Evolutionary conservation across 805 yeast species (phyloP), one percentile per base, ranked within the genome.

Genomic region (Lipomyces kockii): DNA sequence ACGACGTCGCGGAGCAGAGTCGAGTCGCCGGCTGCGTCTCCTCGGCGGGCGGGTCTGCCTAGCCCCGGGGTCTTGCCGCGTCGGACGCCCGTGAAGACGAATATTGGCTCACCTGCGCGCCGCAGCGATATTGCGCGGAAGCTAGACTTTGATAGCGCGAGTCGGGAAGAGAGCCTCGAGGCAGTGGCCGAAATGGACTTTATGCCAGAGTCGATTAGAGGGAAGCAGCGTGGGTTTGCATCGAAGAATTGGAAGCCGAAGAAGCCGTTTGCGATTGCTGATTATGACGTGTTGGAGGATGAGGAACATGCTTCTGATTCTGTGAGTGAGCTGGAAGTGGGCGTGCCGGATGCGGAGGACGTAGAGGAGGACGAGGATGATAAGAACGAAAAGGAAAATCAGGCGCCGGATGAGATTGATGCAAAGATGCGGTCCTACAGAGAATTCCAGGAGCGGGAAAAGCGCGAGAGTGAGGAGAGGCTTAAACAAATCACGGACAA

Each of bases 31-130:
- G 17, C 3, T 25, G 27, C 34, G 6, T 52, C 34, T n/a, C 55
- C 34, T n/a, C 32, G 29, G 3, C 22, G 8, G n/a, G 22, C 3
- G 20, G 20, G 49, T 17, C 9, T 43, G 11, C 22, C 49, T n/a
- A 43, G 22, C 9, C 20, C 49, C 20, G 63, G 63, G 12, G 35
- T 64, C 11, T 37, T 63, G 53, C 67, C 65, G 8, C 69, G 72
- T 8, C 67, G 66, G 11, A 69, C 72, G 17, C 72, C 72, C 5
- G 71, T 69, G n/a, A 63, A 64, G 55, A 69, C 72, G 17, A 63
- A 63, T 22, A 69, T 69, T 12, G 68, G 72, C 12, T 69, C 72
- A 14, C 68, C 72, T 2, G 69, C 72, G 8, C 65, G 72, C 2
- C 65, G 72, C 20, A 56, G 32, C 25, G 71, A 56, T 39, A 56